A percentile compares a stretch with the other conserved stretches of the same genome.
phyloP scores from a whole-genome alignment of 805 yeast genomes.

The Candida qinlingensis region DNA sequence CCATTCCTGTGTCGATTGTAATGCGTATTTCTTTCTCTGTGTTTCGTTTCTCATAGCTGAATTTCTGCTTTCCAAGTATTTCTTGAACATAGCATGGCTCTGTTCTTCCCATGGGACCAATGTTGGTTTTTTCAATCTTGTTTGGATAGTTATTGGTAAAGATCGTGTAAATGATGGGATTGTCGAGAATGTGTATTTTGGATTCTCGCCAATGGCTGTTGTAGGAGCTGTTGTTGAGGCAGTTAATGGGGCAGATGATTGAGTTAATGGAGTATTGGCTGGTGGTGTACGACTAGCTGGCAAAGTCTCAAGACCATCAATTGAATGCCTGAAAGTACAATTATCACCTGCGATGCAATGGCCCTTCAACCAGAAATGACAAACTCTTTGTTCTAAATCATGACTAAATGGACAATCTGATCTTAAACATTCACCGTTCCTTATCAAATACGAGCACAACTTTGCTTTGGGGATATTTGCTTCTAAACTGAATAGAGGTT shows the following conservation, averaged over 20 bases:
- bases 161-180: slow-evolving; percentile 5
- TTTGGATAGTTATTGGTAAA: slow-evolving; percentile 9
- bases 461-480: slow-evolving; percentile 9
- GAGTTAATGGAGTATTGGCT: too few species aligned
- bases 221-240: slow-evolving; percentile 1
- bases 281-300: too few species aligned
- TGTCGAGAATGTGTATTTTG: slow-evolving; percentile 1
- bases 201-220: not conserved
- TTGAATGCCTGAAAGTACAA: slow-evolving; percentile 35
- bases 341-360: slow-evolving; percentile 37
- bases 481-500: slow-evolving; percentile 5
- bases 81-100: slow-evolving; percentile 8
- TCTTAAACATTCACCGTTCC: slow-evolving; percentile 37
- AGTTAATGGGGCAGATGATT: not conserved
- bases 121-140: slow-evolving; percentile 20
- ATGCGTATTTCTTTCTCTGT: slow-evolving; percentile 23
- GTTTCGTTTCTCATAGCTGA: slow-evolving; percentile 19
- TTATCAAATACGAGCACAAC: slow-evolving; percentile 37
- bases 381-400: slow-evolving; percentile 36
- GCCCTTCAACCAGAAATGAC: slow-evolving; percentile 43
- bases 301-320: slow-evolving; percentile 9
- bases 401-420: slow-evolving; percentile 42
- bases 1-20: slow-evolving; percentile 24
- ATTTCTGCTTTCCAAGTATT: slow-evolving; percentile 13
- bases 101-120: slow-evolving; percentile 22